Percentiles rank a stretch among this genome's conserved stretches.
These are phyloP conservation scores for Pseudovirgaria hyperparasitica DNA, from an alignment of 2,329 filamentous ascomycete genomes.

Conservation along the genomic window DNA sequence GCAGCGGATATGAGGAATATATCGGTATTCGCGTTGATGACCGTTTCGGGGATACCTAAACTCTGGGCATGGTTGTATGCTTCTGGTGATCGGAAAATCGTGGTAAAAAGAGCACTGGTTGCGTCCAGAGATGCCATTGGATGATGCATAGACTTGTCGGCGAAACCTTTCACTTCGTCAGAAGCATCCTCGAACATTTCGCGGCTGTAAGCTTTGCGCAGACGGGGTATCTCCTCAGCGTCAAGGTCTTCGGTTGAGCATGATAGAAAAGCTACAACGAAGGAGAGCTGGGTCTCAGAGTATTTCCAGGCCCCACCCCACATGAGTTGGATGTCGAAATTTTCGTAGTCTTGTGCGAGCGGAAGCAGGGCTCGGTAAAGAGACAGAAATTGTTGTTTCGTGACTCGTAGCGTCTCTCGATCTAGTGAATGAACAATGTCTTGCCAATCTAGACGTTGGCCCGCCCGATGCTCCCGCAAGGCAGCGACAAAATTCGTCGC, in stretches of 20 bases:
- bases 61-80: conserved; percentile 43
- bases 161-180: conserved; percentile 45
- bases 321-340: conserved; percentile 72
- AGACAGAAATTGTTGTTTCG: conserved; percentile 65
- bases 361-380: conserved; percentile 70
- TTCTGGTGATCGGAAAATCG: conserved; percentile 46
- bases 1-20: conserved; percentile 70
- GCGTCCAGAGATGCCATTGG: conserved; percentile 83
- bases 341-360: conserved; percentile 48
- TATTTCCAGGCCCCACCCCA: conserved; percentile 88
- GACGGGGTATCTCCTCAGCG: conserved; percentile 68
- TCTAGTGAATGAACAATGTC: conserved; percentile 72
- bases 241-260: conserved; percentile 66
- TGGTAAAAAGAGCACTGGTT: conserved; percentile 52
- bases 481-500: conserved; percentile 54
- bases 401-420: conserved; percentile 61
- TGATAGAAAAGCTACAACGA: conserved; percentile 75
- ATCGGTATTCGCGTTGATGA: conserved; percentile 60
- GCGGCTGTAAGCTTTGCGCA: conserved; percentile 62
- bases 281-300: conserved; percentile 81
- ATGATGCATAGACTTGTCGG: conserved; percentile 61
- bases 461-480: conserved; percentile 41
- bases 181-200: conserved; percentile 50
- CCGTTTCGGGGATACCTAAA: conserved; percentile 44
- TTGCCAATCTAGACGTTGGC: conserved; percentile 48